phyloP scores from a whole-genome alignment of 805 yeast genomes.

The Ascoidea rubescens region DNA sequence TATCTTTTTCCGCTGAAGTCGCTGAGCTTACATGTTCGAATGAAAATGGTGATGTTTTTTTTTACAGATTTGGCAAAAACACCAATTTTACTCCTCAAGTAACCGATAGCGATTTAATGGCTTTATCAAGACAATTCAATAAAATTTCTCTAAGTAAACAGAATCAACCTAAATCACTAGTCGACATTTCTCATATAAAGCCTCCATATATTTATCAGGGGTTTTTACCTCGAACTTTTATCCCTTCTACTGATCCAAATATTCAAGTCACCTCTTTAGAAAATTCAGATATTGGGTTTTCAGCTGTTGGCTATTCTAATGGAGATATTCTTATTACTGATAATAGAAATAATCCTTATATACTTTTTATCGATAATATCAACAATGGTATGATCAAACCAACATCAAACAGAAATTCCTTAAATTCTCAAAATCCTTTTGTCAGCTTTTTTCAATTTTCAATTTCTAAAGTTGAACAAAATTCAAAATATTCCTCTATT shows the following conservation, averaged over 20 bases:
- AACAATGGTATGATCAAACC: conserved; percentile 14
- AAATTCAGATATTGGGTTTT: conserved; percentile 67
- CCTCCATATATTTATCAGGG: conserved; percentile 40
- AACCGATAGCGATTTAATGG: conserved; percentile 14
- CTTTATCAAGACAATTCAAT: conserved; percentile 9
- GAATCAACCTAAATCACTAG: conserved; percentile 13
- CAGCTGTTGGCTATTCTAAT: conserved; percentile 55
- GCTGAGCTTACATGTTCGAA: conserved; percentile 62
- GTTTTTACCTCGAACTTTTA: conserved; percentile 39
- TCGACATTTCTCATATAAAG: conserved; percentile 42
- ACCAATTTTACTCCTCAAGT: conserved; percentile 24
- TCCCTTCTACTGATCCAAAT: conserved; percentile 24
- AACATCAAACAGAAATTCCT: conserved; percentile 7
- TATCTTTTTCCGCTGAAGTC: conserved; percentile 69
- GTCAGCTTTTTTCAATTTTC: conserved; percentile 62
- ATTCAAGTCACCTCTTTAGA: conserved; percentile 46
- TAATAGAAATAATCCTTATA: conserved; percentile 60
- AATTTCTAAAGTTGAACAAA: conserved; percentile 53
- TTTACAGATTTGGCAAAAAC: conserved; percentile 58
- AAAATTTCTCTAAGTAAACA: conserved; percentile 4
- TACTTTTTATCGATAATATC: conserved; percentile 31
- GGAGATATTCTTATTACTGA: conserved; percentile 73
- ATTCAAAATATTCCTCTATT: conserved; percentile 51
- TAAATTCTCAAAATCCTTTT: conserved; percentile 11
- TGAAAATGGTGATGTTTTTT: conserved; percentile 55